phyloP scores from a whole-genome alignment of 306 rosid species.

The Ormosia emarginata region DNA sequence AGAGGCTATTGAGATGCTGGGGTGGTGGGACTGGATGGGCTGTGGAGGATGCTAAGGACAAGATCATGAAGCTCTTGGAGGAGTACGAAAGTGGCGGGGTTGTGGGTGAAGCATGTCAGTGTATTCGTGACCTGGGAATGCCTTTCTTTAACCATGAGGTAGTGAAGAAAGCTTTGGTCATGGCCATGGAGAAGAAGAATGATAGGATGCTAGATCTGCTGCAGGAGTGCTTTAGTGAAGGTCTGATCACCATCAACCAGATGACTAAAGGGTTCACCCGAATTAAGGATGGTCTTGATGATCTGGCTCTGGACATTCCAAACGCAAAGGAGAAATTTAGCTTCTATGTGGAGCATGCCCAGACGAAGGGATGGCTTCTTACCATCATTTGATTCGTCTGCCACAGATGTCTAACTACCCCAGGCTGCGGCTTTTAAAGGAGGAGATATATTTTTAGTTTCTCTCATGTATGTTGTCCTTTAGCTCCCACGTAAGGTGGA shows the following conservation, averaged over 20 bases:
- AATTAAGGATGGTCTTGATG: constrained; percentile 83
- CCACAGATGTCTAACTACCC: constrained; percentile 37
- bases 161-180: constrained; percentile 90
- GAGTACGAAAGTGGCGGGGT: constrained; percentile 96
- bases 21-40: constrained; percentile 99
- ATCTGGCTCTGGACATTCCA: constrained; percentile 94
- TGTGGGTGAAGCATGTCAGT: constrained; percentile 85
- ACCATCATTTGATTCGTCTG: constrained; percentile 54
- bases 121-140: constrained; percentile 92
- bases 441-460: constrained; percentile 42
- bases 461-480: constrained; percentile 47
- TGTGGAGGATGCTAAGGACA: constrained; percentile 99
- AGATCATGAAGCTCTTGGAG: constrained; percentile 86
- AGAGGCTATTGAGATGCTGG: constrained; percentile 95
- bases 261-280: constrained; percentile 91
- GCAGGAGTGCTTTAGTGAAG: constrained; percentile 86
- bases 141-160: constrained; percentile 99
- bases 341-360: constrained; percentile 73
- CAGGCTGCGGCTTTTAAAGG: constrained; percentile 45
- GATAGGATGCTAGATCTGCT: constrained; percentile 82
- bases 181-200: constrained; percentile 99
- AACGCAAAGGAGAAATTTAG: constrained; percentile 71
- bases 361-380: constrained; percentile 72
- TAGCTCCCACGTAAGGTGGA: constrained; percentile 11
- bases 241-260: constrained; percentile 88